These are phyloP conservation scores for Ogataea kodamae DNA, from an alignment of 805 yeast species.

Conservation along the genomic window DNA sequence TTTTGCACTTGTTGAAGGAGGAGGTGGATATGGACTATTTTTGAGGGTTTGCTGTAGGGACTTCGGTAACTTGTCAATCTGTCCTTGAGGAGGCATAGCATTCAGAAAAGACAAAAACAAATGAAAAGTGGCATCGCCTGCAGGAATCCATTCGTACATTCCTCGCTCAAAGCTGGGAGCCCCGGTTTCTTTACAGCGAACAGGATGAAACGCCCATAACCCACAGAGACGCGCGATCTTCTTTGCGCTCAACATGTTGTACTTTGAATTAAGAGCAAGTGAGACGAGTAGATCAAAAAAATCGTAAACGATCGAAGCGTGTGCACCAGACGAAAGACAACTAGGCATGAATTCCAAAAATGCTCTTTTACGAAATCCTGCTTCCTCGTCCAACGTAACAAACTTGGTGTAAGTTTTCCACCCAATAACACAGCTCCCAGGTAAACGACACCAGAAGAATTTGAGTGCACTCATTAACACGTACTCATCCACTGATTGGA, in stretches of 20 bases:
- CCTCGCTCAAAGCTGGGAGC: slow-evolving; percentile 59
- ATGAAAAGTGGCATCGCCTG: slow-evolving; percentile 85
- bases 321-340: slow-evolving; percentile 78
- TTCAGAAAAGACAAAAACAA: slow-evolving; percentile 70
- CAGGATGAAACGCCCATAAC: slow-evolving; percentile 72
- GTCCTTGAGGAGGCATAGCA: slow-evolving; percentile 67
- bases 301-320: slow-evolving; percentile 85
- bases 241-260: slow-evolving; percentile 74
- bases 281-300: slow-evolving; percentile 78
- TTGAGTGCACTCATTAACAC: slow-evolving; percentile 72
- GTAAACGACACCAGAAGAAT: slow-evolving; percentile 83
- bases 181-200: slow-evolving; percentile 36
- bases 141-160: slow-evolving; percentile 69
- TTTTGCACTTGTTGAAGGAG: slow-evolving; percentile 31
- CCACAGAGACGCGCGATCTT: slow-evolving; percentile 81
- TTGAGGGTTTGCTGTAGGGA: slow-evolving; percentile 62
- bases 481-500: slow-evolving; percentile 58
- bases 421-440: slow-evolving; percentile 75
- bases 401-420: slow-evolving; percentile 81
- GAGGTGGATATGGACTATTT: slow-evolving; percentile 75
- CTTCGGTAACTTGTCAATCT: slow-evolving; percentile 55
- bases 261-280: slow-evolving; percentile 72
- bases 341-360: slow-evolving; percentile 81
- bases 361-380: slow-evolving; percentile 66
- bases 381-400: slow-evolving; percentile 58